Evolutionary conservation across 2,329 filamentous ascomycete species (phyloP).

Genomic region (Epichloe coenophiala): DNA sequence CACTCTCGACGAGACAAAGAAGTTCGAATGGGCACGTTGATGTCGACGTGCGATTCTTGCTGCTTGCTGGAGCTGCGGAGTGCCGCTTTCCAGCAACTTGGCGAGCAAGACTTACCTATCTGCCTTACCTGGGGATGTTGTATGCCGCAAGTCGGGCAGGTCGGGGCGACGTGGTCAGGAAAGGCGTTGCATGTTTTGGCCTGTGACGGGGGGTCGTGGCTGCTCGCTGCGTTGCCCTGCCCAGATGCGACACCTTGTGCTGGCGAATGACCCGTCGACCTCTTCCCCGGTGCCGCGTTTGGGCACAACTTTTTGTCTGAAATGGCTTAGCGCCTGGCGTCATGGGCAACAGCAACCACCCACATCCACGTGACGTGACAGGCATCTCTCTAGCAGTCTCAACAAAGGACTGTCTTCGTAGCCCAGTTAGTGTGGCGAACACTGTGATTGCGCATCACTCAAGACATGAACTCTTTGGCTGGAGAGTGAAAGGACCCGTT

Average conservation of each 20-base stretch:
- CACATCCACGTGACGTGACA: background rate
- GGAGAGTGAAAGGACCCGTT: too few species aligned
- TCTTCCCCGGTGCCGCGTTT: background rate
- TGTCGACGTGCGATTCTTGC: background rate
- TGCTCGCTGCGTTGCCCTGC: slow-evolving; percentile 4
- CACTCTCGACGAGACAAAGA: background rate
- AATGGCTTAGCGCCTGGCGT: slow-evolving; percentile 9
- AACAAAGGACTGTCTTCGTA: background rate
- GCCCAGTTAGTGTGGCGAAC: background rate
- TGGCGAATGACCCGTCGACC: background rate
- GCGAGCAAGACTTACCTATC: slow-evolving; percentile 9
- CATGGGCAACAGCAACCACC: slow-evolving; percentile 5
- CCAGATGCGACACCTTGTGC: slow-evolving; percentile 4
- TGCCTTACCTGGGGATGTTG: slow-evolving; percentile 7
- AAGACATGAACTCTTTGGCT: background rate
- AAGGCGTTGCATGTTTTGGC: slow-evolving; percentile 14
- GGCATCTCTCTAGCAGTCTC: background rate
- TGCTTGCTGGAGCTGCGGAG: slow-evolving; percentile 2
- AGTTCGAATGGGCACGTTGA: background rate
- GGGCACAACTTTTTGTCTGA: slow-evolving; percentile 5
- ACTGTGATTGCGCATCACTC: too few species aligned
- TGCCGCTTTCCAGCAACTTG: slow-evolving; percentile 3
- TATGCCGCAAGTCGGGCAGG: background rate
- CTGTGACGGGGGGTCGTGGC: slow-evolving; percentile 10
- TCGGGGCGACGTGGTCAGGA: slow-evolving; percentile 1